Evolutionary conservation across 73 alveolate species (phyloP).

Genomic region (Uronychia setigera): DNA sequence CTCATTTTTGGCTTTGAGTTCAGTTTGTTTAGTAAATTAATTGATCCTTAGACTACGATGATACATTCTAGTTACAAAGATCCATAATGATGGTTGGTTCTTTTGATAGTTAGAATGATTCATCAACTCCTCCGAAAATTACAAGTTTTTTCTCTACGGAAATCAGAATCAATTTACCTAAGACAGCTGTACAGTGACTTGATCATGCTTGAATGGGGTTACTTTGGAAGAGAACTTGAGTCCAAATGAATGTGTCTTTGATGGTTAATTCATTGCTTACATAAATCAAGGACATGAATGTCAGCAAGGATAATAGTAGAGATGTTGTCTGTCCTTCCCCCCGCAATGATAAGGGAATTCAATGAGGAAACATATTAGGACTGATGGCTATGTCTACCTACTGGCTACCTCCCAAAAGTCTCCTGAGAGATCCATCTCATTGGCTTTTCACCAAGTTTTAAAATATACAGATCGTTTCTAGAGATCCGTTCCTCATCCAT

Average conservation of each 20-base stretch:
- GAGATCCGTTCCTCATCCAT: constrained; percentile 50
- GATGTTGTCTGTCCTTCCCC: neutral
- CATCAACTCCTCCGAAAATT: neutral
- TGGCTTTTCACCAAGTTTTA: constrained; percentile 65
- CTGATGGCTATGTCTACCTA: constrained; percentile 52
- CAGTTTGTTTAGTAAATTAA: too few species aligned
- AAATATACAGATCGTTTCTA: constrained; percentile 60
- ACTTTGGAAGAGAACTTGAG: neutral
- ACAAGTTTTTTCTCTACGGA: neutral
- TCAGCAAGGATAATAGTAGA: neutral
- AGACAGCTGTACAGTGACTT: neutral
- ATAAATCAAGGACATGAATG: neutral
- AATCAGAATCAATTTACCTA: neutral
- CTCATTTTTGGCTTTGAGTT: neutral
- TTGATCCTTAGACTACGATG: neutral
- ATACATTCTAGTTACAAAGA: neutral
- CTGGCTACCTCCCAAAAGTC: constrained; percentile 57
- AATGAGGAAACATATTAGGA: neutral
- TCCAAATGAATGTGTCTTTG: neutral
- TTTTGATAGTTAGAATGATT: neutral
- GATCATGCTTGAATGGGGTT: neutral
- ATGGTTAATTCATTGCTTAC: neutral
- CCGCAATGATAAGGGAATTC: neutral
- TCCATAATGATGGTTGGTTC: neutral
- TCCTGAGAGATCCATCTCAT: constrained; percentile 53